Evolutionary conservation across 2,329 filamentous ascomycete genomes (phyloP).

Genomic region (Ophiostoma novo-ulmi): DNA sequence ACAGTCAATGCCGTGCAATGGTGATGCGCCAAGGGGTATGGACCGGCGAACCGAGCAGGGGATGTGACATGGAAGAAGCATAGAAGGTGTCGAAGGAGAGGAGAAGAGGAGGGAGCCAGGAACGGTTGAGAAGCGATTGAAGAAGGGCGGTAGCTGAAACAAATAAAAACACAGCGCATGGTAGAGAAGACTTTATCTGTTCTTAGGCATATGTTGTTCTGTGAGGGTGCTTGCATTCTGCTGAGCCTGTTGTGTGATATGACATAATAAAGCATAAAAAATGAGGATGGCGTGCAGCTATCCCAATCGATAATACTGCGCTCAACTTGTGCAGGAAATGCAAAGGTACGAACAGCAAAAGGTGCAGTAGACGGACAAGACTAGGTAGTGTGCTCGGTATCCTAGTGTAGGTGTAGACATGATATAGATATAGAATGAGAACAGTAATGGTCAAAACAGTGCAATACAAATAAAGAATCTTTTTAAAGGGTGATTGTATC

Average conservation of each 20-base stretch:
- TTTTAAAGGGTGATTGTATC: neutral
- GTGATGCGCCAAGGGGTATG: slow-evolving; percentile 8
- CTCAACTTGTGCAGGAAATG: neutral
- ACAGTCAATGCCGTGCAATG: slow-evolving; percentile 5
- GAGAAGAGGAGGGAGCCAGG: neutral
- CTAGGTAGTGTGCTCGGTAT: neutral
- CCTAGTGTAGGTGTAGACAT: neutral
- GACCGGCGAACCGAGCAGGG: neutral
- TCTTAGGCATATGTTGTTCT: neutral
- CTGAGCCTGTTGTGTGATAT: neutral
- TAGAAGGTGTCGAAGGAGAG: slow-evolving; percentile 11
- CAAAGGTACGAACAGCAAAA: neutral
- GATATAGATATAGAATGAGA: neutral
- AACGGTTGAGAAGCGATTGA: neutral
- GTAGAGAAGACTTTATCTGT: neutral
- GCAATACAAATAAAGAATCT: neutral
- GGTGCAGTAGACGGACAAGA: neutral
- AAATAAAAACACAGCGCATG: neutral
- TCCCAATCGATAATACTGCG: neutral
- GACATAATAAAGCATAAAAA: neutral
- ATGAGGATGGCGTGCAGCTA: neutral
- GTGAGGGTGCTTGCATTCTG: neutral
- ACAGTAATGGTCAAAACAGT: neutral
- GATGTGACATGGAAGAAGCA: slow-evolving; percentile 7
- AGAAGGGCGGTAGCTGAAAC: neutral